Evolutionary conservation across 495 filamentous ascomycete genomes (phyloP).

Genomic region (Bathelium albidoporum): DNA sequence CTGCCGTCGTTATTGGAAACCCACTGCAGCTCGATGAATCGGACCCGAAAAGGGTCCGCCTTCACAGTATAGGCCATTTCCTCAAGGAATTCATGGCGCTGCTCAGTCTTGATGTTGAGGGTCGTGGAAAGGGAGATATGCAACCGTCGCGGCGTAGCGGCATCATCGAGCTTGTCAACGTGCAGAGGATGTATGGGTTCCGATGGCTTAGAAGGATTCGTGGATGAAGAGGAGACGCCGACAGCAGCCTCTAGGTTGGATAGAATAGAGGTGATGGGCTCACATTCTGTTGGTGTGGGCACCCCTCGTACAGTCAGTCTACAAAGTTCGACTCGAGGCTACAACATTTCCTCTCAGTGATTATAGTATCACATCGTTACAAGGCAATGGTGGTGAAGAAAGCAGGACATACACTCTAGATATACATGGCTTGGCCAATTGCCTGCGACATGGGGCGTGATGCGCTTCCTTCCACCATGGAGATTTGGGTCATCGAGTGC

Average conservation of each 20-base stretch:
- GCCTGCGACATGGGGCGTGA: conserved; percentile 74
- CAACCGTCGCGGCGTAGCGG: conserved; percentile 68
- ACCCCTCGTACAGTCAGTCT: conserved; percentile 10
- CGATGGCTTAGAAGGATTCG: neutral
- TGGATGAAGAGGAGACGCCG: neutral
- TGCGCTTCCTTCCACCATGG: conserved; percentile 72
- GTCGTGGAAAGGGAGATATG: conserved; percentile 84
- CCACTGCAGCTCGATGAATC: conserved; percentile 46
- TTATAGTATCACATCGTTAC: neutral
- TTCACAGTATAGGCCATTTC: conserved; percentile 30
- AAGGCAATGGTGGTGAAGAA: neutral
- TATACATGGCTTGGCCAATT: conserved; percentile 92
- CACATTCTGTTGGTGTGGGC: neutral
- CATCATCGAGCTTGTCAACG: conserved; percentile 61
- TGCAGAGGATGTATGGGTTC: conserved; percentile 26
- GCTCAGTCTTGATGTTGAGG: conserved; percentile 52
- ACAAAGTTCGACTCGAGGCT: conserved; percentile 12
- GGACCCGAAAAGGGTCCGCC: conserved; percentile 40
- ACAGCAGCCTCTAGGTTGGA: neutral
- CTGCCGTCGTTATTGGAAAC: conserved; percentile 63
- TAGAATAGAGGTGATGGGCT: neutral
- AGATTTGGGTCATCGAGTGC: conserved; percentile 70
- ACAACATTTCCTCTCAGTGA: conserved; percentile 1
- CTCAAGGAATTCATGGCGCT: conserved; percentile 53
- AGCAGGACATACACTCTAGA: conserved; percentile 64